Percentiles rank a stretch among this genome's conserved stretches.
These are phyloP conservation scores for Plantago ovata DNA, from an alignment of 257 asterid species.

Conservation along the genomic window DNA sequence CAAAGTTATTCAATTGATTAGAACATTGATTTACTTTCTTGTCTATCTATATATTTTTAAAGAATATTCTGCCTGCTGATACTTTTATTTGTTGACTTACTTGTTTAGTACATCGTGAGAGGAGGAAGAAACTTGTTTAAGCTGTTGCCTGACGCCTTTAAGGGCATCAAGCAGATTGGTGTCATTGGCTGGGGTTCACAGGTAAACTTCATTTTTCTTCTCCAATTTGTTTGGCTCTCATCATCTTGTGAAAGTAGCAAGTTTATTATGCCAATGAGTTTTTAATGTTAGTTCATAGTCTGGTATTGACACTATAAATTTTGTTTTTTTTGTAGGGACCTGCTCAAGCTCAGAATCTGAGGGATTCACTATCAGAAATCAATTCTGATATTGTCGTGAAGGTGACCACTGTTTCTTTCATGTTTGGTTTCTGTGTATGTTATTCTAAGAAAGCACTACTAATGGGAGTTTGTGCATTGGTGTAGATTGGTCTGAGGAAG, in stretches of 20 bases:
- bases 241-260: too few species aligned
- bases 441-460: too few species aligned
- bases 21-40: constrained; percentile 6
- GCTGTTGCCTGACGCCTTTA: constrained; percentile 81
- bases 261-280: not conserved
- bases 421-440: not conserved
- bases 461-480: constrained; percentile 11
- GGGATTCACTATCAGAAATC: constrained; percentile 74
- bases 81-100: not conserved
- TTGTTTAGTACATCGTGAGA: constrained; percentile 76
- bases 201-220: constrained; percentile 29
- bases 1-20: not conserved
- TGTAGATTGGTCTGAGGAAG: constrained; percentile 90
- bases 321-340: constrained; percentile 60
- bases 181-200: constrained; percentile 99
- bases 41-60: not conserved
- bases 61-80: not conserved
- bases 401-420: constrained; percentile 32
- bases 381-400: constrained; percentile 87
- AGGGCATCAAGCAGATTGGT: constrained; percentile 94
- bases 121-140: constrained; percentile 95
- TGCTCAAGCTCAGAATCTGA: constrained; percentile 94
- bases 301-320: not conserved
- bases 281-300: not conserved
- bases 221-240: not conserved